phyloP scores from a whole-genome alignment of 495 filamentous ascomycete genomes.

The Evansstolkia leycettana region DNA sequence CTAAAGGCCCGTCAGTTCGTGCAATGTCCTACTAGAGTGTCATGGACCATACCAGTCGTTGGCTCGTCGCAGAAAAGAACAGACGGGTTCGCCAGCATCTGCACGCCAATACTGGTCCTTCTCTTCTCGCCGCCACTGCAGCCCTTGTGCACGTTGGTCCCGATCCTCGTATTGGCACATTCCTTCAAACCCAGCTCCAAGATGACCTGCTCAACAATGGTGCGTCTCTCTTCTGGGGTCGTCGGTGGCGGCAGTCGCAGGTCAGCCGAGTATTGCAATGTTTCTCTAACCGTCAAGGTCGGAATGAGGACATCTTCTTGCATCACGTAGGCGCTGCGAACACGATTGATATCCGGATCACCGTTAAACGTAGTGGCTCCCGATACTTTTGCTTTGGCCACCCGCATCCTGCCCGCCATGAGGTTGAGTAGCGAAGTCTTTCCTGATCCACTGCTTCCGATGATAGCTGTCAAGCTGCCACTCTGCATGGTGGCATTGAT shows the following conservation, averaged over 20 bases:
- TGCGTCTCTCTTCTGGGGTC: slow-evolving; percentile 41
- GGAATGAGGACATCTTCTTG: slow-evolving; percentile 63
- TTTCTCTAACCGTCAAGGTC: slow-evolving; percentile 61
- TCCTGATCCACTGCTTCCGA: slow-evolving; percentile 60
- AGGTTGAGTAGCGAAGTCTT: slow-evolving; percentile 63
- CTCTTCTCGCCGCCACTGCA: slow-evolving; percentile 70
- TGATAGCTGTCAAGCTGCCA: slow-evolving; percentile 58
- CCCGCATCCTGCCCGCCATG: slow-evolving; percentile 52
- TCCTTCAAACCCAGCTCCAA: slow-evolving; percentile 62
- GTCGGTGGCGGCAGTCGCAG: slow-evolving; percentile 52
- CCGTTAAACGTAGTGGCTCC: slow-evolving; percentile 49
- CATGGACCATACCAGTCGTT: slow-evolving; percentile 34
- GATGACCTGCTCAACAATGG: slow-evolving; percentile 60
- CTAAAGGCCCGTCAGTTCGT: slow-evolving; percentile 8
- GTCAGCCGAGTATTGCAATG: slow-evolving; percentile 56
- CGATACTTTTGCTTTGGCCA: slow-evolving; percentile 35
- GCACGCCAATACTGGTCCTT: slow-evolving; percentile 60
- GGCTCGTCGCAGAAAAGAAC: slow-evolving; percentile 67
- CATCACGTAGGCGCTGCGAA: slow-evolving; percentile 61
- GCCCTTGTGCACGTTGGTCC: slow-evolving; percentile 53
- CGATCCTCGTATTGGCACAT: slow-evolving; percentile 59
- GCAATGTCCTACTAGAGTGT: background rate
- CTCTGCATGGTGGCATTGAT: slow-evolving; percentile 42
- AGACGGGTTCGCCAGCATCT: slow-evolving; percentile 62
- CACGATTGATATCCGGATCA: slow-evolving; percentile 31